phyloP scores from a whole-genome alignment of 306 rosid genomes.

The Boehmeria nivea region DNA sequence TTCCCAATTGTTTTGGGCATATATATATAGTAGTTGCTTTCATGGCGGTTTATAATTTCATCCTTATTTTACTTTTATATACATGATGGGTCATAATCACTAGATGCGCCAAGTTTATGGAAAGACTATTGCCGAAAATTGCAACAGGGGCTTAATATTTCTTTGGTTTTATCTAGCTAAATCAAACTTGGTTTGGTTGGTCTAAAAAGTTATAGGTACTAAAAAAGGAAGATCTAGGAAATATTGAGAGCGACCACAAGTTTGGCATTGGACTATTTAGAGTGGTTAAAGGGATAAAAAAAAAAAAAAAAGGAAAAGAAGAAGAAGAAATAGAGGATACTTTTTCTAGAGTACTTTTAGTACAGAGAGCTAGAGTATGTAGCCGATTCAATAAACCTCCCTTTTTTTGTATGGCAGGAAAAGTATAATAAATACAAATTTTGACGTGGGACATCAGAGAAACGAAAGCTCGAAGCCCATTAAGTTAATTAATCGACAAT shows the following conservation, averaged over 20 bases:
- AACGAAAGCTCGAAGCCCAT: not conserved
- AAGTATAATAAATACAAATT: not conserved
- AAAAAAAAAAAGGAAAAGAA: not conserved
- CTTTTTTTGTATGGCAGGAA: not conserved
- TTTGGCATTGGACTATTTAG: not conserved
- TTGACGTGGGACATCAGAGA: constrained; percentile 1
- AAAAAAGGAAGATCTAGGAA: not conserved
- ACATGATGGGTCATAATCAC: constrained; percentile 2
- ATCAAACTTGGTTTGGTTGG: constrained; percentile 8
- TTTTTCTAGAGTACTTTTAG: constrained; percentile 2
- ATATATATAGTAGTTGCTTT: not conserved
- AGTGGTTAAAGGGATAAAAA: not conserved
- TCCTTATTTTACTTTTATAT: no score
- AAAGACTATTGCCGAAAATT: not conserved
- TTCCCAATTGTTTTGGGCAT: not conserved
- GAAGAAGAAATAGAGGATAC: not conserved
- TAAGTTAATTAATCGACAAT: not conserved
- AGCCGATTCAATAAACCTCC: no score
- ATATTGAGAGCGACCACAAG: not conserved
- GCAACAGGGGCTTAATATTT: not conserved
- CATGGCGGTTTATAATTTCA: not conserved
- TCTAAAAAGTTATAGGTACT: constrained; percentile 4
- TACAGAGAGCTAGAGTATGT: not conserved
- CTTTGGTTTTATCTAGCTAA: not conserved
- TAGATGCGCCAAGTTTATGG: not conserved